Conservation (phyloP, 2,329 filamentous ascomycete species). For the Neophaeococcomyces aloes region DNA sequence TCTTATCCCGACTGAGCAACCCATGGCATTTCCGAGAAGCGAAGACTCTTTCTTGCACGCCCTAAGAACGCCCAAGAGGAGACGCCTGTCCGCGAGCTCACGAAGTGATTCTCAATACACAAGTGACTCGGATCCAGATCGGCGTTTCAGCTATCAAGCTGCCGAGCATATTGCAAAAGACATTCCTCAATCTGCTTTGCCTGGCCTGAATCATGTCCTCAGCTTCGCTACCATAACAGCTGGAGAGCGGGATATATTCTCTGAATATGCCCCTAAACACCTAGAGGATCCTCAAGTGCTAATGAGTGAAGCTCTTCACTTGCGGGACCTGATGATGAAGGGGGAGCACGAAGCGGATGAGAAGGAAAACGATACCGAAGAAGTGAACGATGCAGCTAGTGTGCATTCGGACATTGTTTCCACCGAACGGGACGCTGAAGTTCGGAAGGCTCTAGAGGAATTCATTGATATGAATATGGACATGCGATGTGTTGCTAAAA, state of each 20-base stretch:
- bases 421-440: not conserved
- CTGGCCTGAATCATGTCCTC: slow-evolving; percentile 1
- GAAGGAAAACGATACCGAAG: not conserved
- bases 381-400: not conserved
- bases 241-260: slow-evolving; percentile 2
- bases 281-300: slow-evolving; percentile 1
- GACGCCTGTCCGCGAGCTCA: not conserved
- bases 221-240: slow-evolving; percentile 1
- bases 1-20: not conserved
- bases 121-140: slow-evolving; percentile 2
- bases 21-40: not conserved
- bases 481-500: not conserved
- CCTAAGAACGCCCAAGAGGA: not conserved
- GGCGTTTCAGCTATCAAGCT: slow-evolving; percentile 1
- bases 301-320: not conserved
- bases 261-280: slow-evolving; percentile 5
- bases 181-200: not conserved
- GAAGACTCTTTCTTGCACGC: not conserved
- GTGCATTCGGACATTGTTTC: not conserved
- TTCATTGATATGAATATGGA: not conserved
- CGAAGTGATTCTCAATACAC: not conserved
- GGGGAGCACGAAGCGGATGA: not conserved
- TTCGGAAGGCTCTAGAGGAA: slow-evolving; percentile 3
- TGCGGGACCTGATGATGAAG: not conserved
- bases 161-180: not conserved